Conservation (phyloP, 2,329 filamentous ascomycete species). For the Sporothrix schenckii region DNA sequence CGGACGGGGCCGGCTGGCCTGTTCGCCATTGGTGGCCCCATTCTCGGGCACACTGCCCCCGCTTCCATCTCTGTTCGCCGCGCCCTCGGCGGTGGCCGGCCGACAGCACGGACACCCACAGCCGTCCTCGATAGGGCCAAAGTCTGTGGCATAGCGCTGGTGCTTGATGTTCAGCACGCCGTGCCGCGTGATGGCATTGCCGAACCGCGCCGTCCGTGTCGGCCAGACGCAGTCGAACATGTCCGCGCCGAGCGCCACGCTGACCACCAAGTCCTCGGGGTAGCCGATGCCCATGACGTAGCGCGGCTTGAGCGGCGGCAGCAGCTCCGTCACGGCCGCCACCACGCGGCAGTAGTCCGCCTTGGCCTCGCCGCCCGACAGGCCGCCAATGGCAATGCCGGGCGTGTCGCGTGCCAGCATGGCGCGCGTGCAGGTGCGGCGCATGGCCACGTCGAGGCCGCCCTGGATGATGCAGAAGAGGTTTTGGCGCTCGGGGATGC, state of each 20-base stretch:
- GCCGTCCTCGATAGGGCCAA: constrained; percentile 77
- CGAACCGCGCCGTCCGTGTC: constrained; percentile 91
- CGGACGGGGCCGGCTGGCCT: constrained; percentile 46
- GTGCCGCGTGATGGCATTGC: constrained; percentile 81
- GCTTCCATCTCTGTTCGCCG: not conserved
- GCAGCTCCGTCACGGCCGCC: constrained; percentile 76
- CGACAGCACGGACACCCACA: constrained; percentile 82
- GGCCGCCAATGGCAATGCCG: constrained; percentile 91
- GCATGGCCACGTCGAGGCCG: constrained; percentile 84
- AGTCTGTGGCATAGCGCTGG: constrained; percentile 74
- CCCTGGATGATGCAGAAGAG: constrained; percentile 99
- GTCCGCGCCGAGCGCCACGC: constrained; percentile 89
- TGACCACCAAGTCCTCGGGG: constrained; percentile 92
- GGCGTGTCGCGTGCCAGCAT: constrained; percentile 93
- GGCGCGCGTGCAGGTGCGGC: constrained; percentile 76
- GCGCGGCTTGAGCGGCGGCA: constrained; percentile 90
- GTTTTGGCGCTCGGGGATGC: constrained; percentile 80
- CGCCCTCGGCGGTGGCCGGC: constrained; percentile 43
- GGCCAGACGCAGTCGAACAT: constrained; percentile 99
- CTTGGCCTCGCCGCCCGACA: constrained; percentile 95
- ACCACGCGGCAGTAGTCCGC: constrained; percentile 90
- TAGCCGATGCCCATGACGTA: constrained; percentile 99
- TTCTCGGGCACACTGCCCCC: not conserved
- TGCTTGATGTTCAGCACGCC: constrained; percentile 87
- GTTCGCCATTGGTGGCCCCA: not conserved